Percentiles rank a stretch among this genome's conserved stretches.
phyloP scores from a whole-genome alignment of 257 asterid genomes.

The Handroanthus guayacan region DNA sequence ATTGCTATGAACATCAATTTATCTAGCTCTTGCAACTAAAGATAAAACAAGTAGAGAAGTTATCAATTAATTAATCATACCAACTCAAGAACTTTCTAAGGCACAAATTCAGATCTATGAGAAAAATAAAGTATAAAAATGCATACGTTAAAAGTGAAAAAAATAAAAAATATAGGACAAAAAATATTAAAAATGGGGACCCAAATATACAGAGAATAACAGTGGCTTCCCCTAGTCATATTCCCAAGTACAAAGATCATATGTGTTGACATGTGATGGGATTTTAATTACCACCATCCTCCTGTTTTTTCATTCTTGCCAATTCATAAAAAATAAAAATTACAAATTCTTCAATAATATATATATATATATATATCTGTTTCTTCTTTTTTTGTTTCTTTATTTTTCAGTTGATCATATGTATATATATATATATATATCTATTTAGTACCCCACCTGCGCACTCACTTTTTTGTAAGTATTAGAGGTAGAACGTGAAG shows the following conservation, averaged over 20 bases:
- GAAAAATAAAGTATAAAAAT: background rate
- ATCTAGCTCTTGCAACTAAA: too few relatives aligned
- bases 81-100: background rate
- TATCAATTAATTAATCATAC: too few relatives aligned
- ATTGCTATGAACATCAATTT: too few relatives aligned
- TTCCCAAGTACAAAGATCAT: conserved; percentile 45
- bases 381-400: too few relatives aligned
- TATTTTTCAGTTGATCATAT: background rate
- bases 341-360: background rate
- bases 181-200: conserved; percentile 29
- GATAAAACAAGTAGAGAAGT: too few relatives aligned
- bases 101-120: background rate
- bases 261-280: conserved; percentile 51
- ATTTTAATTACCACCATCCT: conserved; percentile 27
- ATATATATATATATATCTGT: too few relatives aligned
- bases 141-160: background rate
- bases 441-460: conserved; percentile 43
- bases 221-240: conserved; percentile 48
- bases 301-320: conserved; percentile 13
- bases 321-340: background rate
- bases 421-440: conserved; percentile 1
- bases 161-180: conserved; percentile 20
- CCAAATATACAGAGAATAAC: conserved; percentile 51
- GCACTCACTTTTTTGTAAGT: conserved; percentile 56
- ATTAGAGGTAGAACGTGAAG: conserved; percentile 55